Evolutionary conservation across 805 yeast species (phyloP).

Genomic region (Kuraishia borneana): DNA sequence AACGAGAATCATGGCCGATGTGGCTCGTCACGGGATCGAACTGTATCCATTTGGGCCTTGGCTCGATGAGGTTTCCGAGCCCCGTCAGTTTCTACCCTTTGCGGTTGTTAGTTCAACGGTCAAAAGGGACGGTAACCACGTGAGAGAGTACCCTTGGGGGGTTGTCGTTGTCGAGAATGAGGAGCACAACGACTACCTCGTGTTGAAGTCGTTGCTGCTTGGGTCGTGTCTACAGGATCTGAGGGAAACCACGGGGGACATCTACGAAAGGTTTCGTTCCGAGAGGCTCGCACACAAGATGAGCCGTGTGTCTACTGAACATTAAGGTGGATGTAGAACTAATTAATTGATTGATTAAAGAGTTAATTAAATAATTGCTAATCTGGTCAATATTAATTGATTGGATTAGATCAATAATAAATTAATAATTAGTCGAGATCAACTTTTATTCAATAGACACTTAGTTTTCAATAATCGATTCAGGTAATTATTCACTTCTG

Average conservation of each 20-base stretch:
- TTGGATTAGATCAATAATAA: too few species aligned
- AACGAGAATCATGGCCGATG: slow-evolving; percentile 32
- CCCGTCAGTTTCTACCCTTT: slow-evolving; percentile 47
- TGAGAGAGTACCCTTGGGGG: slow-evolving; percentile 83
- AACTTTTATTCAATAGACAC: too few species aligned
- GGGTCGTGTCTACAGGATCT: slow-evolving; percentile 77
- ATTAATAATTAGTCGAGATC: too few species aligned
- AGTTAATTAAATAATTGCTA: too few species aligned
- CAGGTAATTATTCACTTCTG: too few species aligned
- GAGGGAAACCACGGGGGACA: slow-evolving; percentile 67
- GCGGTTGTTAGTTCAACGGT: slow-evolving; percentile 86
- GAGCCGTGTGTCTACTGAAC: too few species aligned
- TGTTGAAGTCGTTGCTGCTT: slow-evolving; percentile 62
- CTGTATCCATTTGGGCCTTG: slow-evolving; percentile 19
- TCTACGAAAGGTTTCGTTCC: slow-evolving; percentile 68
- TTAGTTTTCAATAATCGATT: too few species aligned
- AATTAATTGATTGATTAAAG: background rate
- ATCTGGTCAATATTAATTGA: too few species aligned
- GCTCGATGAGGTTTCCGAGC: slow-evolving; percentile 6
- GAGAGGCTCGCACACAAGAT: too few species aligned
- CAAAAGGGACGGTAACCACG: slow-evolving; percentile 55
- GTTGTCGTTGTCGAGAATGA: slow-evolving; percentile 76
- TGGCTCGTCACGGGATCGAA: slow-evolving; percentile 10
- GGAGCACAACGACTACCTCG: slow-evolving; percentile 65
- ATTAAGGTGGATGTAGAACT: background rate